Evolutionary conservation across 2,329 filamentous ascomycete genomes (phyloP), one percentile per base, ranked within the genome.

Genomic region (Sporothrix humicola): DNA sequence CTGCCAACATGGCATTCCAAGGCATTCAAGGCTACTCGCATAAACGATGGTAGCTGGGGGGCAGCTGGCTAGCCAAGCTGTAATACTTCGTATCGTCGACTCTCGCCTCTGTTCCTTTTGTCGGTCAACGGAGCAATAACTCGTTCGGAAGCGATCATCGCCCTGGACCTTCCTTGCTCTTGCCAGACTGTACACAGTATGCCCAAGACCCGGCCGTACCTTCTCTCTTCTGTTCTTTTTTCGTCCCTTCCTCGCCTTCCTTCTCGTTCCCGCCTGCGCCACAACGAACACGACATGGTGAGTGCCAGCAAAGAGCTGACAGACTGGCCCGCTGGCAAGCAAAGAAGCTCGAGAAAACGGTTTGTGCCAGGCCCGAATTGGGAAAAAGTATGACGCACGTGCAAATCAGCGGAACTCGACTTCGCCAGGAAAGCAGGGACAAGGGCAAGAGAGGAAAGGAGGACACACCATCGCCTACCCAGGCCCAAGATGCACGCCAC

Each of bases 241-340:
- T 56, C 9, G 6, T 56, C 20, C 9, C 23, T 37, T 20, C 23
- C 48, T 13, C 26, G 8, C 20, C 63, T 31, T 52, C 46, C 13
- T 37, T 68, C 26, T n/a, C 42, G 63, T 52, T 31, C 44, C 37
- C 52, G 69, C 42, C 69, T 65, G 54, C 66, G 66, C 66, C 66
- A 69, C 66, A 69, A 44, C 23, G 23, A 54, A n/a, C 65, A 69
- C 65, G 46, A 69, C 65, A 31, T 54, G 66, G 23, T 23, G 52
- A 31, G 15, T 68, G 26, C 48, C 48, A 69, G 66, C 66, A 70
- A 20, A 23, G 68, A 37, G 50, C 48, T 20, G 52, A 17, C 68
- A 59, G 20, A 20, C 48, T 23, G 48, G 50, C 52, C 13, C 15
- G 31, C 31, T 37, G 65, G 31, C 65, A 54, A 46, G 50, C 26